Evolutionary conservation across 2,329 filamentous ascomycete species (phyloP).

Genomic region (Colletotrichum musae): DNA sequence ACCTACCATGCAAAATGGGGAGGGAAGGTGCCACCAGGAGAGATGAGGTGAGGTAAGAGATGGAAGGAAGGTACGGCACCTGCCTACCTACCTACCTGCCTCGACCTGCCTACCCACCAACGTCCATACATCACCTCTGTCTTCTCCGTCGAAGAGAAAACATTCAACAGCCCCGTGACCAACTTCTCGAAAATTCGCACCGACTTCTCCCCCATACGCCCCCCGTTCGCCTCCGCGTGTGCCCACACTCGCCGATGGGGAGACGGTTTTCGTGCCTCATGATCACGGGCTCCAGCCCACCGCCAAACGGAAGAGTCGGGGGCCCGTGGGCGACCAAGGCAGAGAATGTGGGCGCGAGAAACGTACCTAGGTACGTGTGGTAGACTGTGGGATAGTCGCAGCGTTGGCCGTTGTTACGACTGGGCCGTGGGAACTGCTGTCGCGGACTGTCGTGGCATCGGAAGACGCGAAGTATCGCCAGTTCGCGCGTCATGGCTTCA

Average conservation of each 20-base stretch:
- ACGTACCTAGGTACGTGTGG: slow-evolving; percentile 10
- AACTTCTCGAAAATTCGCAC: slow-evolving; percentile 25
- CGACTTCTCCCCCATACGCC: slow-evolving; percentile 31
- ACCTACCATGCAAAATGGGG: slow-evolving; percentile 2
- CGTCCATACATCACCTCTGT: too few relatives aligned
- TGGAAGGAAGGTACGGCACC: slow-evolving; percentile 7
- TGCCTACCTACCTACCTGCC: neutral
- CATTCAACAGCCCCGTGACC: slow-evolving; percentile 13
- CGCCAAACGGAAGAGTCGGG: slow-evolving; percentile 37
- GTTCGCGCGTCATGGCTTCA: neutral
- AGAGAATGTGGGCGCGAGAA: slow-evolving; percentile 29
- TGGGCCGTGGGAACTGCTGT: slow-evolving; percentile 19
- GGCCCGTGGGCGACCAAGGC: slow-evolving; percentile 39
- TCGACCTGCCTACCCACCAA: too few relatives aligned
- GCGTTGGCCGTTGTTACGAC: slow-evolving; percentile 21
- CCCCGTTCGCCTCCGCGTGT: slow-evolving; percentile 38
- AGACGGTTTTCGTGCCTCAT: slow-evolving; percentile 38
- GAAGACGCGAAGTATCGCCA: neutral
- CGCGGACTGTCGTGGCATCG: neutral
- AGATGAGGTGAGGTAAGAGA: neutral
- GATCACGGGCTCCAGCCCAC: slow-evolving; percentile 22
- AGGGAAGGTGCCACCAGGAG: neutral
- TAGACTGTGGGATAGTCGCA: slow-evolving; percentile 26
- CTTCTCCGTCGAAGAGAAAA: neutral
- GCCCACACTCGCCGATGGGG: slow-evolving; percentile 31